phyloP scores from a whole-genome alignment of 2,329 filamentous ascomycete species.

The Venturia carpophila region DNA sequence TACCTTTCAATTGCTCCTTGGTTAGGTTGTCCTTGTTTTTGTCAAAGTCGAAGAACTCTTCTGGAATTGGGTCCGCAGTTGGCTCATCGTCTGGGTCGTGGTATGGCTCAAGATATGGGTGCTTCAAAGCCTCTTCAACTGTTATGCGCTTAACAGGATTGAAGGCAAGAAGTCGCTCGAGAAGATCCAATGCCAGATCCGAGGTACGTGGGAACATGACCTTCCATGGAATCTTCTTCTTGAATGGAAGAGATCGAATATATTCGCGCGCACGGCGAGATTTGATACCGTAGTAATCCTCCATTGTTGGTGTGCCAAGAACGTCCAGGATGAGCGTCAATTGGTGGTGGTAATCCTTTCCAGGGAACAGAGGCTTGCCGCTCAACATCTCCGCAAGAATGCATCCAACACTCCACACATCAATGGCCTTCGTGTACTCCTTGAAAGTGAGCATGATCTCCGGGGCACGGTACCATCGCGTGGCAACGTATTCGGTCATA shows the following conservation, averaged over 20 bases:
- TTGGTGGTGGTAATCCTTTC: slow-evolving; percentile 99
- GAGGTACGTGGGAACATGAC: slow-evolving; percentile 98
- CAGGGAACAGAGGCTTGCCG: slow-evolving; percentile 94
- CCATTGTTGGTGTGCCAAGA: slow-evolving; percentile 96
- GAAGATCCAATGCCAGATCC: slow-evolving; percentile 84
- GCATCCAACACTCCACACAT: slow-evolving; percentile 98
- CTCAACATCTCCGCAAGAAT: slow-evolving; percentile 98
- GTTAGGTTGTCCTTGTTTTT: slow-evolving; percentile 98
- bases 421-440: slow-evolving; percentile 99
- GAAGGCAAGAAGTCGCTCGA: slow-evolving; percentile 94
- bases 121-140: slow-evolving; percentile 92
- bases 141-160: slow-evolving; percentile 98
- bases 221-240: slow-evolving; percentile 99
- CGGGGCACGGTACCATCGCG: slow-evolving; percentile 95
- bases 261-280: slow-evolving; percentile 94
- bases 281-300: slow-evolving; percentile 99
- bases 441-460: slow-evolving; percentile 99
- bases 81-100: slow-evolving; percentile 98
- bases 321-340: slow-evolving; percentile 95
- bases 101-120: slow-evolving; percentile 97
- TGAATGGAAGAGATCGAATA: slow-evolving; percentile 95
- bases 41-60: slow-evolving; percentile 99
- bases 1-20: slow-evolving; percentile 95
- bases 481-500: slow-evolving; percentile 99
- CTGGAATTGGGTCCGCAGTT: slow-evolving; percentile 89